Base-by-base conservation (phyloP, 2,329 filamentous ascomycete species). In the Epichloe baconii region DNA sequence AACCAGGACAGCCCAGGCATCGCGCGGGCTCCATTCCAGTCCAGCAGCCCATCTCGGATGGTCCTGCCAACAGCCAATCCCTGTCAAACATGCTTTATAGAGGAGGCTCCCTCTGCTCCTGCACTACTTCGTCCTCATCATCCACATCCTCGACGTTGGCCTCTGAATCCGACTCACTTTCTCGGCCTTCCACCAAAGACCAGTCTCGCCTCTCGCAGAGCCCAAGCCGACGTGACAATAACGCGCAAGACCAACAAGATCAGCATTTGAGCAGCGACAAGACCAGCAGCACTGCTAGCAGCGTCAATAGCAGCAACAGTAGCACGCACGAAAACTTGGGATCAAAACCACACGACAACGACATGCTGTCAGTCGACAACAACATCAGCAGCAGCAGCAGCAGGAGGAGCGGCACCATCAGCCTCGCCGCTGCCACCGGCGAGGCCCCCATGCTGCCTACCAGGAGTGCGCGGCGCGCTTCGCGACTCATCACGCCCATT, bases 401-500 rank as follows among this genome's bases (percentile, higher is more conserved):
- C 26, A 26, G 50, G 52, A 54, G 48, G 54, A 51, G 52, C 55
- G 52, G 56, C 36, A 50, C 44, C 49, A 43, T 52, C 50, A 36
- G 47, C 42, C 49, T 53, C 15, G 54, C 57, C 46, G 61, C 69
- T 10, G 3, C 49, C n/a, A 44, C 41, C 14, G 35, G 46, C 12
- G 49, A 49, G 19, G 43, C 44, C 26, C 76, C 76, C 10, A 70
- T 71, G 40, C 64, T 79, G 5, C 77, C 77, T 1, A 65, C 67
- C 54, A 76, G 71, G 68, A 78, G 74, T 59, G 63, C 71, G 10
- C 68, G 74, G 21, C 66, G 77, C 57, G 64, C 67, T 19, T 78
- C 76, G 8, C 68, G 69, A 49, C 64, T 67, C 52, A 58, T 68
- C 40, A 63, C 61, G 37, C 60, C 59, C 19, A 56, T 68, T 26